These are phyloP conservation scores for Petrea volubilis DNA, from an alignment of 257 asterid species.

Conservation along the genomic window DNA sequence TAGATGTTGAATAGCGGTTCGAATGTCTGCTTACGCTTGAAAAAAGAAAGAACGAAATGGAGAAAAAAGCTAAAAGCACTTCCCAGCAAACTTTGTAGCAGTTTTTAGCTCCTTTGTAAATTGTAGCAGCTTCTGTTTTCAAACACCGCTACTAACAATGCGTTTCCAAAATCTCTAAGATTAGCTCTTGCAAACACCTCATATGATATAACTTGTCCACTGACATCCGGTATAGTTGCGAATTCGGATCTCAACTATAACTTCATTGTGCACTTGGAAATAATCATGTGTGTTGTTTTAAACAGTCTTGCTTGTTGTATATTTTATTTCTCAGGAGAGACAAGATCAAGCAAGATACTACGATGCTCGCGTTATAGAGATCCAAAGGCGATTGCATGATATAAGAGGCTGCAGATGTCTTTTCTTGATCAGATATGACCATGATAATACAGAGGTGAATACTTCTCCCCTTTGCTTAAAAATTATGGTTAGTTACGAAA, in stretches of 20 bases:
- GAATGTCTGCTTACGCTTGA: no score
- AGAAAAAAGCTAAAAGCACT: no score
- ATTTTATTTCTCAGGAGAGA: constrained; percentile 53
- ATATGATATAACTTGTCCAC: background rate
- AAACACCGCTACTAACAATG: no score
- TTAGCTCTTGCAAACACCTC: no score
- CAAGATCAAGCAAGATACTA: constrained; percentile 69
- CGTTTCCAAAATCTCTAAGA: no score
- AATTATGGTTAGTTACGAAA: no score
- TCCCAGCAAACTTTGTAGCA: no score
- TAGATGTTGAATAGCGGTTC: no score
- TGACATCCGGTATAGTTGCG: background rate
- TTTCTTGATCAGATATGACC: constrained; percentile 67
- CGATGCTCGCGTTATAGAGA: constrained; percentile 63
- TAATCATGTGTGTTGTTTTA: background rate
- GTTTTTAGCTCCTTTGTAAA: no score
- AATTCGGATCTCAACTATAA: background rate
- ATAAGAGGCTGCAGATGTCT: constrained; percentile 91
- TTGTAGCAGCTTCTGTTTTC: no score
- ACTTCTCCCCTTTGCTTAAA: background rate
- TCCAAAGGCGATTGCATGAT: constrained; percentile 78
- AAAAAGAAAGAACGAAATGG: no score
- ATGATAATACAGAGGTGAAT: constrained; percentile 60
- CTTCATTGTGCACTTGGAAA: background rate
- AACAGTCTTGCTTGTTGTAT: background rate